These are phyloP conservation scores for Pythium brassicae DNA, from an alignment of 352 stramenopile species.

Conservation along the genomic window DNA sequence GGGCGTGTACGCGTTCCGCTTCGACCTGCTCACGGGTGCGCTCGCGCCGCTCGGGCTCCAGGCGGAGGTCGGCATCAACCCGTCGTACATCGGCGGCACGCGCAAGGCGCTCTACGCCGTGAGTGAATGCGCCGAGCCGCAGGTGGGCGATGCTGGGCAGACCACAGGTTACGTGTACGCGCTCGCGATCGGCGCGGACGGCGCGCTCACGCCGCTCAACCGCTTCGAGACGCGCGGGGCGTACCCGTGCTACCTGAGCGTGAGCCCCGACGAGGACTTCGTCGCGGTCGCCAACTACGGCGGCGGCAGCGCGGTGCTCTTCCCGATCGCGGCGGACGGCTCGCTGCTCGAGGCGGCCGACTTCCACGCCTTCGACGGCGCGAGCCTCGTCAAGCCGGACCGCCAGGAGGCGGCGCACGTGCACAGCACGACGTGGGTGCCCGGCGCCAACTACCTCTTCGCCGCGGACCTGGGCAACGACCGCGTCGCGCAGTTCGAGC, in stretches of 20 bases:
- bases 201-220: slow-evolving; percentile 40
- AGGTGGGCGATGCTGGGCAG: slow-evolving; percentile 16
- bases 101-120: slow-evolving; percentile 47
- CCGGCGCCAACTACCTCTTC: slow-evolving; percentile 30
- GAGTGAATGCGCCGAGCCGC: slow-evolving; percentile 63
- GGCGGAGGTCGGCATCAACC: slow-evolving; percentile 57
- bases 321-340: slow-evolving; percentile 49
- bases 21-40: slow-evolving; percentile 45
- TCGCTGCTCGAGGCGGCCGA: slow-evolving; percentile 38
- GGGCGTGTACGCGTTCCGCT: slow-evolving; percentile 62
- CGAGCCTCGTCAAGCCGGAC: slow-evolving; percentile 41
- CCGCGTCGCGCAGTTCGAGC: slow-evolving; percentile 49
- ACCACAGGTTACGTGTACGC: slow-evolving; percentile 58
- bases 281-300: slow-evolving; percentile 73
- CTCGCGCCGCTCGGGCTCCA: slow-evolving; percentile 43
- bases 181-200: slow-evolving; percentile 37
- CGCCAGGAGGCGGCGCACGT: slow-evolving; percentile 74
- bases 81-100: slow-evolving; percentile 55
- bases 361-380: slow-evolving; percentile 38
- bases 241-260: slow-evolving; percentile 60
- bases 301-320: slow-evolving; percentile 57
- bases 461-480: slow-evolving; percentile 72
- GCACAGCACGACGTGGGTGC: slow-evolving; percentile 68
- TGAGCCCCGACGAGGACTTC: slow-evolving; percentile 44
- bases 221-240: slow-evolving; percentile 46